Conservation (phyloP, 495 filamentous ascomycete genomes). For the Chaetomium fimeti region DNA sequence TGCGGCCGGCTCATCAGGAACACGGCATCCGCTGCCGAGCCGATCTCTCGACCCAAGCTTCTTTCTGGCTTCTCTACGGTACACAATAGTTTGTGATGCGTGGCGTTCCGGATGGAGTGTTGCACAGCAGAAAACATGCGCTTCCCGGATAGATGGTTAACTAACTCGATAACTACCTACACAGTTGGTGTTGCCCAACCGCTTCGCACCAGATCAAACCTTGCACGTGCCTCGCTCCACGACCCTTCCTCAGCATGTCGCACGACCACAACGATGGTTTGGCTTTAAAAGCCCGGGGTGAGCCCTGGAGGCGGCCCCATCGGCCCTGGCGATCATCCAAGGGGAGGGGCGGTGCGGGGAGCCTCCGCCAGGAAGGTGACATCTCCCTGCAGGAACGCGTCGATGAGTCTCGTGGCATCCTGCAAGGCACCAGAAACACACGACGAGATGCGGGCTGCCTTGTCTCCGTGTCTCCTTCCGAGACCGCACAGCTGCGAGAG, state of each 20-base stretch:
- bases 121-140: too few species aligned
- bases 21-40: conserved; percentile 2
- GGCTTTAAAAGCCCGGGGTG: neutral
- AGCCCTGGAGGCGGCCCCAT: neutral
- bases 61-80: too few species aligned
- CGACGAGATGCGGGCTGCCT: neutral
- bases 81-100: neutral
- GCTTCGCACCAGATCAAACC: too few species aligned
- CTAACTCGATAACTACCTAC: too few species aligned
- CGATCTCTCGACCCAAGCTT: neutral
- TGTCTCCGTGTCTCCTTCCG: neutral
- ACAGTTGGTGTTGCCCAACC: too few species aligned
- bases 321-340: neutral
- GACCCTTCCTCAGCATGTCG: neutral
- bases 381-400: conserved; percentile 10
- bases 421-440: neutral
- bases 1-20: neutral
- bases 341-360: neutral
- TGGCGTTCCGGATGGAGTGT: neutral
- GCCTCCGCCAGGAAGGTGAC: conserved; percentile 13
- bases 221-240: too few species aligned
- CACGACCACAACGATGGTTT: neutral
- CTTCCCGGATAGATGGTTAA: too few species aligned
- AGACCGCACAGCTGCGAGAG: neutral
- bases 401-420: neutral